Evolutionary conservation across 495 filamentous ascomycete genomes (phyloP).

Genomic region (Penicillium canariense): DNA sequence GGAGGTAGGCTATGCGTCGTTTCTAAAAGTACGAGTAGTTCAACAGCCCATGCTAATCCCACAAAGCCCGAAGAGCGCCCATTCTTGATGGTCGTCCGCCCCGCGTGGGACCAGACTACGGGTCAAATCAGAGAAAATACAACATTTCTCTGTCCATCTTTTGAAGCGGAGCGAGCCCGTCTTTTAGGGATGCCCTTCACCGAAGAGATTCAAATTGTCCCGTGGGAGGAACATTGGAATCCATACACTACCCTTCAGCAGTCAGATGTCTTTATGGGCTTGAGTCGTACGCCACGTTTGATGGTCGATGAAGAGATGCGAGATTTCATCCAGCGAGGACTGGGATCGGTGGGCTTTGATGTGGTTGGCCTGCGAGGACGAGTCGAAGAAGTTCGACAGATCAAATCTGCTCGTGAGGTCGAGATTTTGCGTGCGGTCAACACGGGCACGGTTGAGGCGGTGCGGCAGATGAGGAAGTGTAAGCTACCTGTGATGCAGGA

Average conservation of each 20-base stretch:
- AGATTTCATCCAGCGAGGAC: slow-evolving; percentile 53
- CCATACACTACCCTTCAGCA: slow-evolving; percentile 47
- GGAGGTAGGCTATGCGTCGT: slow-evolving; percentile 32
- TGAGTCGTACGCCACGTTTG: slow-evolving; percentile 29
- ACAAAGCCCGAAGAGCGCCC: slow-evolving; percentile 53
- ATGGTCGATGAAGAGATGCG: slow-evolving; percentile 60
- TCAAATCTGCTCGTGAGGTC: slow-evolving; percentile 47
- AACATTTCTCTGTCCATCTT: slow-evolving; percentile 50
- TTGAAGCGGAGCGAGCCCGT: slow-evolving; percentile 51
- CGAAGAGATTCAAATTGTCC: slow-evolving; percentile 43
- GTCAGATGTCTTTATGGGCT: slow-evolving; percentile 26
- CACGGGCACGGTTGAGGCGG: slow-evolving; percentile 54
- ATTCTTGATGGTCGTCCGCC: slow-evolving; percentile 53
- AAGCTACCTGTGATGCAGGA: background rate
- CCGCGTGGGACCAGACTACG: slow-evolving; percentile 23
- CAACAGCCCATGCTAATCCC: background rate
- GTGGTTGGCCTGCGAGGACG: slow-evolving; percentile 43
- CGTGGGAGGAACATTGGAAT: slow-evolving; percentile 59
- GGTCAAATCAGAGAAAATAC: slow-evolving; percentile 46
- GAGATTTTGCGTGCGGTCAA: slow-evolving; percentile 55
- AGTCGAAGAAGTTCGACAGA: slow-evolving; percentile 51
- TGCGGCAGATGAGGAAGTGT: slow-evolving; percentile 53
- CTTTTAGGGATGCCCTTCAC: slow-evolving; percentile 51
- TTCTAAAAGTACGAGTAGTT: background rate
- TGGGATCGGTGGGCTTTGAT: slow-evolving; percentile 46